Conservation (phyloP, 2,329 filamentous ascomycete genomes). For the Camillea tinctor region DNA sequence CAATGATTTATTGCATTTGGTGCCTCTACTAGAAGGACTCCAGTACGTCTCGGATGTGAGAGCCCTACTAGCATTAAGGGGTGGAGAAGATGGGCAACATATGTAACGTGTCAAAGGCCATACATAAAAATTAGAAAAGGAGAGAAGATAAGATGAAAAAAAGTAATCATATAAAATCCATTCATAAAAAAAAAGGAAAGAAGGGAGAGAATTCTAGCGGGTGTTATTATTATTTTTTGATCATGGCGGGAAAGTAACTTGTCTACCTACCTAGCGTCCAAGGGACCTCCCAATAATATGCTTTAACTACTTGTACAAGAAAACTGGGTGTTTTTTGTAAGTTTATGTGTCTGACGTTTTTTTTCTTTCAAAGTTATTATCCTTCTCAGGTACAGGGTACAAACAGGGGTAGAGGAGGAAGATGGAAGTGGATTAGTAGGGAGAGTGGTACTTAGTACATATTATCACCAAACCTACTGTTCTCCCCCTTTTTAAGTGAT, state of each 20-base stretch:
- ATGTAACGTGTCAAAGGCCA: conserved; percentile 20
- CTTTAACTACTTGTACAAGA: not conserved
- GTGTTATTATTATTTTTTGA: not conserved
- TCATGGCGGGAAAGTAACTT: not conserved
- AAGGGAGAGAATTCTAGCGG: not conserved
- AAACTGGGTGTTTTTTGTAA: not conserved
- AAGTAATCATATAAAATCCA: conserved; percentile 11
- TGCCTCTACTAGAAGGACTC: conserved; percentile 88
- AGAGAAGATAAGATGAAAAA: not conserved
- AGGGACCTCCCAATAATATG: not conserved
- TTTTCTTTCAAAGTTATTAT: too few species aligned
- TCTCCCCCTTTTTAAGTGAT: not conserved
- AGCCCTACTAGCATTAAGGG: conserved; percentile 81
- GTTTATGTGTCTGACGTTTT: not conserved
- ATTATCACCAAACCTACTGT: not conserved
- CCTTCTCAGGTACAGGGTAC: too few species aligned
- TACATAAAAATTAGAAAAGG: not conserved
- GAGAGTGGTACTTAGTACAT: not conserved
- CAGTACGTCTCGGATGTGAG: conserved; percentile 97
- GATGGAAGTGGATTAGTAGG: not conserved
- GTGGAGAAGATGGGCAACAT: conserved; percentile 73
- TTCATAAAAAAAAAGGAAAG: not conserved
- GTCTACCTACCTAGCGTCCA: not conserved
- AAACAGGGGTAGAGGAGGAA: not conserved
- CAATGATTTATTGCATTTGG: conserved; percentile 87